Evolutionary conservation across 148 eudicot genomes (phyloP), one percentile per base, ranked within the genome.

Genomic region (Polygonum maritimum): DNA sequence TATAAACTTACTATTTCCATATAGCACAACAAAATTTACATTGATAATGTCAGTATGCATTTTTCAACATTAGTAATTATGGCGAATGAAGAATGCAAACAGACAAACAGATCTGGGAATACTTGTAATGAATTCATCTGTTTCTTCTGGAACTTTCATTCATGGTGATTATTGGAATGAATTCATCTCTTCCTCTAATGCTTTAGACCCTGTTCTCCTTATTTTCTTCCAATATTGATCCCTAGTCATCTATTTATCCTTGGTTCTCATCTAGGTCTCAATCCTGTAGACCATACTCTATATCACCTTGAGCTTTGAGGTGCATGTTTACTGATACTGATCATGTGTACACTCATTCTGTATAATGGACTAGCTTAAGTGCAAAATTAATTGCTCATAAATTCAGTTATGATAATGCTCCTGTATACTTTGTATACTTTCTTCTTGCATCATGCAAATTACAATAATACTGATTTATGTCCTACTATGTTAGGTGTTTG

Each of bases 401-500:
- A 55, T 75, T 38, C 40, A 39, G 33, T 58, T 8, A 13, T 3
- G 22, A 12, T 38, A 12, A 38, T 54, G 18, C 47, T 13, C 33
- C 5, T 40, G 3, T 35, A 21, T 18, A 22, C n/a, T 21, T 13
- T 40, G 3, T 35, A 21, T 18, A 22, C n/a, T 21, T 13, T 41
- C 12, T 69, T 15, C 51, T 15, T 2, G 4, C 13, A 7, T 51
- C n/a, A 3, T 48, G 71, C 22, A 67, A 38, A 31, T n/a, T 47
- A n/a, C 22, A 21, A 40, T 5, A 77, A 40, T 51, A 39, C 48
- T 78, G 22, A 75, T 54, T 63, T 5, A 75, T 67, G 60, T 51
- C 35, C 48, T 65, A 51, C 60, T 57, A 41, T 58, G 39, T 36
- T 76, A 84, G 87, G 87, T 84, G 33, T 84, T 84, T 62, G 82